Conservation (phyloP, 164 flowering plant genomes). For the Piper betle region DNA sequence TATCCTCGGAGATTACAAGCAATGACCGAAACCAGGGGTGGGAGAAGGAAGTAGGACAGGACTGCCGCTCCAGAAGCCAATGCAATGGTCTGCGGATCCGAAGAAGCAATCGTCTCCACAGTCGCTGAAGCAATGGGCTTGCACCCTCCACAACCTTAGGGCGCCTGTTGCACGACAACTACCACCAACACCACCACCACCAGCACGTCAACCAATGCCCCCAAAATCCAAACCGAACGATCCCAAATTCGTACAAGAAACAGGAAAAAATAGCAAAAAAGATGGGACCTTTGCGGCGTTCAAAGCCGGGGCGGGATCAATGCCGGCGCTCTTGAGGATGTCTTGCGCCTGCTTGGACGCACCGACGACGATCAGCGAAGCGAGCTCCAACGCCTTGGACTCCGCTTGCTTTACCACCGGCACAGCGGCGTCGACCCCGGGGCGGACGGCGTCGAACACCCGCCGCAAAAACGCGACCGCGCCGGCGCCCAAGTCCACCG, state of each 20-base stretch:
- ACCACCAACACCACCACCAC: slow-evolving; percentile 19
- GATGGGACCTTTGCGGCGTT: slow-evolving; percentile 61
- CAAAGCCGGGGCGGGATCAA: slow-evolving; percentile 57
- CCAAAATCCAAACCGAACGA: too few species aligned
- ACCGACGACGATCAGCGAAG: slow-evolving; percentile 60
- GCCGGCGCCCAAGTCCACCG: slow-evolving; percentile 42
- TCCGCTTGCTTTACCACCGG: slow-evolving; percentile 61
- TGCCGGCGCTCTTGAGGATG: slow-evolving; percentile 54
- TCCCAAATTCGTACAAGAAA: not conserved
- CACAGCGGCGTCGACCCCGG: slow-evolving; percentile 51
- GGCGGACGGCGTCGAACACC: slow-evolving; percentile 40
- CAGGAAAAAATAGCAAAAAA: not conserved
- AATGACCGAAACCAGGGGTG: slow-evolving; percentile 64
- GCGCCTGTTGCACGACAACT: slow-evolving; percentile 58
- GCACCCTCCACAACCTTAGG: slow-evolving; percentile 50
- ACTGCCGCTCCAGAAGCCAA: slow-evolving; percentile 57
- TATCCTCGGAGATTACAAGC: slow-evolving; percentile 75
- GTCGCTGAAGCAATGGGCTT: slow-evolving; percentile 79
- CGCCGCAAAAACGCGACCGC: slow-evolving; percentile 27
- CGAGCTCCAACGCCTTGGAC: slow-evolving; percentile 52
- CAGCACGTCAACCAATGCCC: not conserved
- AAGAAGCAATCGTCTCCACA: slow-evolving; percentile 45
- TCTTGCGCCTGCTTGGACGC: slow-evolving; percentile 78
- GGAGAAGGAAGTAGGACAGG: slow-evolving; percentile 55
- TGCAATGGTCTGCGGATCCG: slow-evolving; percentile 53